A percentile compares a stretch with the other conserved stretches of the same genome.
These are phyloP conservation scores for Buddleja alternifolia DNA, from an alignment of 257 asterid species.

Conservation along the genomic window DNA sequence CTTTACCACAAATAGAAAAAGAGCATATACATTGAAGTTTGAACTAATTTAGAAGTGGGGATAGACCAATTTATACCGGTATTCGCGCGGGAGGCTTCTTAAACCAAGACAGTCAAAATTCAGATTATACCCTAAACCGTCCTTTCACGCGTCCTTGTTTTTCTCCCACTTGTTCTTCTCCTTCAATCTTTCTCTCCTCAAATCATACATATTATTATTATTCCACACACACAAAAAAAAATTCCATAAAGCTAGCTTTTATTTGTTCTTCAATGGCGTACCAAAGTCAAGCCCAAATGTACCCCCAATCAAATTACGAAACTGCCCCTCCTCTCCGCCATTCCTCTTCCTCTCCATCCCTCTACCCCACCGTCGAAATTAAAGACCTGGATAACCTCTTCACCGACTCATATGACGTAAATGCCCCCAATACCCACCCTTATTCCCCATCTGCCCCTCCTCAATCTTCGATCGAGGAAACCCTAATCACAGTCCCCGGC, in stretches of 20 bases:
- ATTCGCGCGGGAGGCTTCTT: conserved; percentile 42
- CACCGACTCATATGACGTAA: conserved; percentile 35
- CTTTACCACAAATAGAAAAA: too few relatives aligned
- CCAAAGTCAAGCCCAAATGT: conserved; percentile 50
- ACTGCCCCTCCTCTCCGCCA: conserved; percentile 35
- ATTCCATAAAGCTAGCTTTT: conserved; percentile 17
- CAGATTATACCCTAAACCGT: conserved; percentile 8
- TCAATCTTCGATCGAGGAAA: conserved; percentile 50
- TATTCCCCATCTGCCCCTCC: conserved; percentile 70
- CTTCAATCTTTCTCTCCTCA: neutral
- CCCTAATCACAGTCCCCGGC: conserved; percentile 64
- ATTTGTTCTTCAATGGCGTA: conserved; percentile 55
- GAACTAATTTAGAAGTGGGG: too few relatives aligned
- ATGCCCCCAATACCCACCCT: conserved; percentile 10
- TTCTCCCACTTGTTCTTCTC: neutral
- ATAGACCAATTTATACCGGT: too few relatives aligned
- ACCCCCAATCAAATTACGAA: conserved; percentile 52
- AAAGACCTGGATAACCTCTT: conserved; percentile 52
- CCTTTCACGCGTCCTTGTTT: conserved; percentile 5
- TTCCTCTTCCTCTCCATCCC: conserved; percentile 44
- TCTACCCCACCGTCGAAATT: conserved; percentile 61
- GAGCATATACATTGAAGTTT: too few relatives aligned
- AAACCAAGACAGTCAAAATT: conserved; percentile 14
- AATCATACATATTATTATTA: neutral
- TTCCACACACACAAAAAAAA: neutral